Percentiles rank a stretch among this genome's conserved stretches.
phyloP scores from a whole-genome alignment of 495 filamentous ascomycete genomes.

The Penicillium antarcticum region DNA sequence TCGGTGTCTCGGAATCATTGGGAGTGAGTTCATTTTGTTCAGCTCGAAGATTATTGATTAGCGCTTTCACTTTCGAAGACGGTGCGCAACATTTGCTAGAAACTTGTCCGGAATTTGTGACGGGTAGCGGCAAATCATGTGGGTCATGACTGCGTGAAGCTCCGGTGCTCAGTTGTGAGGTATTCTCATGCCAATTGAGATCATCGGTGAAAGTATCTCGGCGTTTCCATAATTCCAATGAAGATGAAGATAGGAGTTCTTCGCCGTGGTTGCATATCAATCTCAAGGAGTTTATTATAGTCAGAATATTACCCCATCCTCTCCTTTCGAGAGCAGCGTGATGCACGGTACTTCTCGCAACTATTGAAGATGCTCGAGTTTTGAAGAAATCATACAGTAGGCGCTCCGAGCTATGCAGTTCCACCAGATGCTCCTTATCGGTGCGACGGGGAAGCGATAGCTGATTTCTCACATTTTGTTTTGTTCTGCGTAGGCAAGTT shows the following conservation, averaged over 20 bases:
- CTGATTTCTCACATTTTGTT: background rate
- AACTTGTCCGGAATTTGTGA: too few species aligned
- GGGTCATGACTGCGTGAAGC: too few species aligned
- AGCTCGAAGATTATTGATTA: too few species aligned
- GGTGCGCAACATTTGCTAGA: too few species aligned
- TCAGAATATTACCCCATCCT: background rate
- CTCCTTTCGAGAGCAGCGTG: too few species aligned
- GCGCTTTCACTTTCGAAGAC: too few species aligned
- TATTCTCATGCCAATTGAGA: too few species aligned
- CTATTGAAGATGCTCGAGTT: background rate
- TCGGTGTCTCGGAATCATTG: too few species aligned
- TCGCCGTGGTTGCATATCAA: background rate
- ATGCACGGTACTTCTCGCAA: background rate
- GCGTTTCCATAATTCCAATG: background rate
- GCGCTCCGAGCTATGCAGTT: background rate
- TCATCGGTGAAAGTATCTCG: background rate
- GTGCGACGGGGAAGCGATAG: background rate
- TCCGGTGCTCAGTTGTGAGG: too few species aligned
- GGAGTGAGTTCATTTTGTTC: too few species aligned
- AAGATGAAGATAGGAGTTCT: background rate
- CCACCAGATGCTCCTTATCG: background rate
- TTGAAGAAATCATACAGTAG: background rate
- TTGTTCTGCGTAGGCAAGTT: background rate
- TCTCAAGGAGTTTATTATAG: background rate
- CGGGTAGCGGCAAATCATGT: too few species aligned